Base-by-base conservation (phyloP, 148 eudicot species). In the Pharnaceum exiguum region DNA sequence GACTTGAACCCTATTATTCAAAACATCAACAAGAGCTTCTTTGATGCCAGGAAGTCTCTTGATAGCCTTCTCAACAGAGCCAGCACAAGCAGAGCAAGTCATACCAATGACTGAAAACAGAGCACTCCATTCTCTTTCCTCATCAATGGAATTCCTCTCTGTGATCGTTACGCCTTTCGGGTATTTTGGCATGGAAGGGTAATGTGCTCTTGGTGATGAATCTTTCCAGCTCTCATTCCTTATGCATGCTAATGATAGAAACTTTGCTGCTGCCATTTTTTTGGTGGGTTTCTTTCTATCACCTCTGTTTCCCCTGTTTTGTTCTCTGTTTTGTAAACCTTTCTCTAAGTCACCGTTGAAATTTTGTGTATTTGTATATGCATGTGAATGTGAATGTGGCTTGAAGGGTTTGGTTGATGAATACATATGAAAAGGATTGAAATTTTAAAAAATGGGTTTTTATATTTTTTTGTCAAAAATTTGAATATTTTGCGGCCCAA, bases 21-120 rank as follows among this genome's bases (percentile, higher is more conserved):
- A 36, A 10, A 86, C 89, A 75, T 86, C 97, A 55, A 86, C 83
- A 7, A 71, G 75, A 2, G 89, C 95, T 35, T 82, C 83, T 25
- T 54, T 74, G 63, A 90, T 90, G 1, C 95, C 95, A 1, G 86
- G 82, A 22, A 90, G 81, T 19, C 95, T 75, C 48, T 86, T 84
- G 28, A 90, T 67, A 17, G 91, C 89, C 77, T 80, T 90, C 75
- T 86, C 91, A 9, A 90, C 83, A 0, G 95, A 82, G 12, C 75
- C 95, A 16, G 95, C 91, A 37, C 95, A 90, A 28, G 95, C 95
- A 35, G 95, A 77, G 64, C 97, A 90, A 26, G 82, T 77, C 95
- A 90, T 90, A 18, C 97, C 97, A 6, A 28, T 54, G 8, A 90
- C 95, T 0, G 81, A 65, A 59, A 84, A 79, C 67, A 84, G 44